A percentile compares a stretch with the other conserved stretches of the same genome.
Evolutionary conservation across 2,329 filamentous ascomycete genomes (phyloP).

Genomic region (Trichophyton mentagrophytes): DNA sequence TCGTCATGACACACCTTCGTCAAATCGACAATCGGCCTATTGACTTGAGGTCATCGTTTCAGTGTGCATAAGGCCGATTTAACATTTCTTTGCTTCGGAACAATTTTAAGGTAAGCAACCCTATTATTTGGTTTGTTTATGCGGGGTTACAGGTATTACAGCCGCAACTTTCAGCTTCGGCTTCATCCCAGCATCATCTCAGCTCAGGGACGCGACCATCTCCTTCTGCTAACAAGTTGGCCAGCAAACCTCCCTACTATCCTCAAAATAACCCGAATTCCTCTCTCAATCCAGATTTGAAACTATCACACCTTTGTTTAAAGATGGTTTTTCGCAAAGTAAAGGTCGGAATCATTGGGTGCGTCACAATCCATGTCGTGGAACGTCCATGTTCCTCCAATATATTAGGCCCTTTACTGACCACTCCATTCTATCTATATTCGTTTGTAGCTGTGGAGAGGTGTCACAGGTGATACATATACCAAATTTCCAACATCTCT

Average conservation of each 20-base stretch:
- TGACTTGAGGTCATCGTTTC: neutral
- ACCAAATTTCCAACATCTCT: conserved; percentile 20
- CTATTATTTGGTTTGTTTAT: neutral
- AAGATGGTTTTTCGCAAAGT: neutral
- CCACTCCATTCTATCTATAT: neutral
- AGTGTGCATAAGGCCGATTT: neutral
- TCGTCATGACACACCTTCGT: neutral
- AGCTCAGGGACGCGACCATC: neutral
- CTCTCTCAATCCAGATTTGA: neutral
- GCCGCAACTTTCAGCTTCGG: neutral
- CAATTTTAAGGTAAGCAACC: neutral
- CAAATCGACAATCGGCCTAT: neutral
- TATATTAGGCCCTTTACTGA: neutral
- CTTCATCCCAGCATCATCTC: neutral
- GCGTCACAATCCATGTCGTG: neutral
- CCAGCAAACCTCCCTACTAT: neutral
- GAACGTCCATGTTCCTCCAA: neutral
- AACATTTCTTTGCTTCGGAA: neutral
- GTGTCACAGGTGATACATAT: conserved; percentile 10
- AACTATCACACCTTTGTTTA: neutral
- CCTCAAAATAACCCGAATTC: neutral
- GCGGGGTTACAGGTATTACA: neutral
- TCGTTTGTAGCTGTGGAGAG: conserved; percentile 7
- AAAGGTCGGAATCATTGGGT: neutral
- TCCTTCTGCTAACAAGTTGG: neutral